These are phyloP conservation scores for Spathaspora arborariae DNA, from an alignment of 805 yeast genomes.

Conservation along the genomic window DNA sequence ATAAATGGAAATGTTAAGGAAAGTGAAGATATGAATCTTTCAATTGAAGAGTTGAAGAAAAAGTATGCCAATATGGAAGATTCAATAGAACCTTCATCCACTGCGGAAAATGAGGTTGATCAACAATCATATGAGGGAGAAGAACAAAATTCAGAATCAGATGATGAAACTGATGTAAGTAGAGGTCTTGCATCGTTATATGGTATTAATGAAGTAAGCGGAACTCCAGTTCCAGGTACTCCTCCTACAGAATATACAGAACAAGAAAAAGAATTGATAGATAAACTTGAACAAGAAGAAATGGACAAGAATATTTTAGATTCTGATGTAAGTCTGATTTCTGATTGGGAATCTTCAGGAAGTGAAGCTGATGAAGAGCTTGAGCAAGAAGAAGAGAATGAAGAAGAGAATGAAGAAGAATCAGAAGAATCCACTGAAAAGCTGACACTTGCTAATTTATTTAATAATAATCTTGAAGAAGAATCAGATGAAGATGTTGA, in stretches of 20 bases:
- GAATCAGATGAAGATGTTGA: conserved; percentile 12
- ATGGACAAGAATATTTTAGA: conserved; percentile 5
- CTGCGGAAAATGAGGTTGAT: conserved; percentile 14
- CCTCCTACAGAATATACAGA: conserved; percentile 21
- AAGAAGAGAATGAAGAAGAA: conserved; percentile 1
- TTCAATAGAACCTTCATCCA: conserved; percentile 10
- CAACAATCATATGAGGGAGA: conserved; percentile 7
- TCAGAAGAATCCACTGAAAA: background rate
- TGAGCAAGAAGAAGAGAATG: background rate
- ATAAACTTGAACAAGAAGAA: conserved; percentile 13
- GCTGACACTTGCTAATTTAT: conserved; percentile 6
- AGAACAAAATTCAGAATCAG: conserved; percentile 9
- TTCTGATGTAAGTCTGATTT: conserved; percentile 6
- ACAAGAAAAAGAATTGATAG: conserved; percentile 29
- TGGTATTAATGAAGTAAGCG: conserved; percentile 11
- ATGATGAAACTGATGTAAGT: conserved; percentile 8
- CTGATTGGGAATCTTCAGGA: conserved; percentile 6
- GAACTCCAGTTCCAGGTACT: conserved; percentile 1
- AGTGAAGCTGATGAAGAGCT: conserved; percentile 4
- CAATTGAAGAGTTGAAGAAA: conserved; percentile 52
- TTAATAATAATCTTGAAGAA: conserved; percentile 12
- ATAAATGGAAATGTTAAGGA: conserved; percentile 15
- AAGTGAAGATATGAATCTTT: conserved; percentile 43
- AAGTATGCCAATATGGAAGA: conserved; percentile 49
- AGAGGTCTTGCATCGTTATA: conserved; percentile 14